Conservation (phyloP, 768 basidiomycete genomes). For the Boletus fagicola region DNA sequence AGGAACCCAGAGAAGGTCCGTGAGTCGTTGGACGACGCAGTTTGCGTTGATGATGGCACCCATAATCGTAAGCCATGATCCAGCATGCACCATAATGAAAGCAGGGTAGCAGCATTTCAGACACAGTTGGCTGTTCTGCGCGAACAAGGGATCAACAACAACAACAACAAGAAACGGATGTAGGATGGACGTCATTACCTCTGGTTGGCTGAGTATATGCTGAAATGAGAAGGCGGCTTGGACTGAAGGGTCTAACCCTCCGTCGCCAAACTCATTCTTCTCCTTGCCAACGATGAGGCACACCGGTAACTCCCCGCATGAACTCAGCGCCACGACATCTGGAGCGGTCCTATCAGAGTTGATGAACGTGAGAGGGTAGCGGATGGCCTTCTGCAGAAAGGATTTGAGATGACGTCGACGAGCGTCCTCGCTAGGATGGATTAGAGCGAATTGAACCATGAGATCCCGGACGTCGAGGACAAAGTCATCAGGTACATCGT, state of each 20-base stretch:
- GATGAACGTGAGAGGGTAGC: neutral
- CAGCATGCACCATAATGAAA: too few relatives aligned
- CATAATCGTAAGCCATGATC: too few relatives aligned
- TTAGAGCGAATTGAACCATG: conserved; percentile 12
- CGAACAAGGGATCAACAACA: neutral
- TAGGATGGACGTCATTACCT: conserved; percentile 1
- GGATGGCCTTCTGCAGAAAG: neutral
- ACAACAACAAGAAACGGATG: neutral
- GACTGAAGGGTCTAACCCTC: conserved; percentile 29
- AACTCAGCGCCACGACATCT: neutral
- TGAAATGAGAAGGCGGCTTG: conserved; percentile 31
- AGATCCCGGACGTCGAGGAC: conserved; percentile 9
- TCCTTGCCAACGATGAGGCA: conserved; percentile 23
- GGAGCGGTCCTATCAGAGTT: neutral
- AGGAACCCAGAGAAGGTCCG: too few relatives aligned
- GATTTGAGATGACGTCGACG: neutral
- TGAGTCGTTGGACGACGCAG: too few relatives aligned
- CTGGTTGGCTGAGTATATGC: conserved; percentile 7
- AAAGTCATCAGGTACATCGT: conserved; percentile 8
- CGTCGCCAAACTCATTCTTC: conserved; percentile 14
- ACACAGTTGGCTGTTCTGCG: conserved; percentile 6
- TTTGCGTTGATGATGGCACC: too few relatives aligned
- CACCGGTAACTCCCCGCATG: neutral
- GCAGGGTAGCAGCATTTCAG: too few relatives aligned
- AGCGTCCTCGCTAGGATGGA: conserved; percentile 6